Evolutionary conservation across 192 early-diverging fungal genomes (phyloP), one percentile per base, ranked within the genome.

Genomic region (Polychytrium aggregatum): DNA sequence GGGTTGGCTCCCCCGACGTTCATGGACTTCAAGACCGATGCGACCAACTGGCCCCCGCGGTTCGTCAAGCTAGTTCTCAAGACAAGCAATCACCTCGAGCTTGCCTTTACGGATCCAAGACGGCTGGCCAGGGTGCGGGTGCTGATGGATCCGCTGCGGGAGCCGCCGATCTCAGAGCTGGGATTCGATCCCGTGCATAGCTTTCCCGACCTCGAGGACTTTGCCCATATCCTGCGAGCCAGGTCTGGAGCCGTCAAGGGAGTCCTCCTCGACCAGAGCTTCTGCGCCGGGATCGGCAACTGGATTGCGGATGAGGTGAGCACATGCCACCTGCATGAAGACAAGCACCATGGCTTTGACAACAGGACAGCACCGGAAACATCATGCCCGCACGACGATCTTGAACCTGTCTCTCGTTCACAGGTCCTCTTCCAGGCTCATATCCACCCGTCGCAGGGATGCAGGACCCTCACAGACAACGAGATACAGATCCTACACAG

Each of bases 231-330:
- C 20, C 53, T 84, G 0, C 21, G 21, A 8, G 50, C 48, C 35
- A 58, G 81, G 14, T 54, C 51, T 1, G 53, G 64, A 20, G 73
- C 82, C 0, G 74, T 92, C 50, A 92, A 92, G 47, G 63, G 81
- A 0, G 52, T 89, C 33, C 59, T 92, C 22, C 68, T 92, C 14
- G 79, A 86, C 38, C 88, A 91, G 38, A 35, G 56, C 6, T 85
- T 92, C 48, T 76, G 71, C 0, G 83, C 86, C 0, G 88, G 88
- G 2, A 72, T 91, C 2, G 88, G 87, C 0, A 91, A 90, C 60
- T 91, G 87, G 87, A 65, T 90, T 11, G 87, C 87, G 0, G 88
- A 90, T 57, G 86, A 87, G 62, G 57, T 65, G 40, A 35, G 24
- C 16, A 29, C 17, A 11, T 22, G 37, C 27, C 7, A 20, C 25